Conservation (phyloP, 148 eudicot species). For the Chenopodium album region DNA sequence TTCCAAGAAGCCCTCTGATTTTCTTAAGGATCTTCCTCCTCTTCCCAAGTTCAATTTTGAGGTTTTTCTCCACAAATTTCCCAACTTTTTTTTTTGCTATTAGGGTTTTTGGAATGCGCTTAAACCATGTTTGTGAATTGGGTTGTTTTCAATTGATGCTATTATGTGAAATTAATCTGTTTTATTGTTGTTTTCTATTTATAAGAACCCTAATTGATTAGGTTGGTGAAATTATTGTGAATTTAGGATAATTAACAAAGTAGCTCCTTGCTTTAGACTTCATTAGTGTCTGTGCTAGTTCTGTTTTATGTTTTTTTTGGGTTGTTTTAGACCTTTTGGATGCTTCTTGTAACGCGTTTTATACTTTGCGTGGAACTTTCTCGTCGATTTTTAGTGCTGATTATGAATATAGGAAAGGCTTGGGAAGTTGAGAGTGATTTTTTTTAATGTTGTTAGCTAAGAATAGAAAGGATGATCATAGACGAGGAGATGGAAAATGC, state of each 20-base stretch:
- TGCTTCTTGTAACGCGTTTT: not conserved
- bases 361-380: no score
- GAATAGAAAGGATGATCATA: no score
- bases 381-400: no score
- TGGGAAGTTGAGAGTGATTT: no score
- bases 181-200: not conserved
- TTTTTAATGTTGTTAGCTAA: no score
- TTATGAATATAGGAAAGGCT: no score
- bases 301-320: not conserved
- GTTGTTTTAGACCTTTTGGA: not conserved
- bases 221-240: not conserved
- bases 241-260: not conserved
- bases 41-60: constrained; percentile 51
- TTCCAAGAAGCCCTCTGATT: constrained; percentile 76
- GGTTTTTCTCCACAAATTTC: constrained; percentile 33
- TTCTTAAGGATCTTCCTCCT: constrained; percentile 77
- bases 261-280: no score
- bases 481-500: no score
- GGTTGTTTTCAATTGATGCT: not conserved
- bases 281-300: not conserved
- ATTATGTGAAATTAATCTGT: not conserved
- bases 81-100: not conserved
- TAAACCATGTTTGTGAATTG: not conserved
- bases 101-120: constrained; percentile 7
- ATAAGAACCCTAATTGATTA: not conserved